Conservation (phyloP, 768 basidiomycete species). For the Amylocystis lapponica region DNA sequence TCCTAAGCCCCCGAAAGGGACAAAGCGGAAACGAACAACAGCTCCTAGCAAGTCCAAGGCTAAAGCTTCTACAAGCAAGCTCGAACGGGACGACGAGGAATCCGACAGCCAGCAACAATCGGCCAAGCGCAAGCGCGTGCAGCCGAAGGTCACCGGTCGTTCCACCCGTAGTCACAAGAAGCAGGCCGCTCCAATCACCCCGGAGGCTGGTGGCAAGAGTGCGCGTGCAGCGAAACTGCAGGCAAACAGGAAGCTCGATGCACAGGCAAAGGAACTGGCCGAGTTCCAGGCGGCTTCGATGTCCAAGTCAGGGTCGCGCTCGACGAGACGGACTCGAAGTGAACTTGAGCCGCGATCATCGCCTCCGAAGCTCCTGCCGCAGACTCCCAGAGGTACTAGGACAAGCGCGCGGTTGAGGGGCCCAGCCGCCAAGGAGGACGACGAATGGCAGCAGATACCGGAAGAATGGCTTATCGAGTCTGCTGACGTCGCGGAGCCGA, state of each 20-base stretch:
- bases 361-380: constrained; percentile 8
- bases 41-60: constrained; percentile 18
- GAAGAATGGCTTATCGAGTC: constrained; percentile 57
- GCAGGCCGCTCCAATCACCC: background rate
- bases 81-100: constrained; percentile 17
- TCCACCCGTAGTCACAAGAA: constrained; percentile 5
- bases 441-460: constrained; percentile 76
- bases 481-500: constrained; percentile 2
- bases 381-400: constrained; percentile 44
- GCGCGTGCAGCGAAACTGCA: constrained; percentile 64
- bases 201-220: constrained; percentile 33
- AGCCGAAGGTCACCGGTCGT: constrained; percentile 7
- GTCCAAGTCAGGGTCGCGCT: constrained; percentile 6
- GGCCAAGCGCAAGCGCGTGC: constrained; percentile 19
- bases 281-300: constrained; percentile 37
- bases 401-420: constrained; percentile 63
- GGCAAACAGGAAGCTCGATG: constrained; percentile 64
- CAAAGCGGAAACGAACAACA: constrained; percentile 36
- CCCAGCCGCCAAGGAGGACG: constrained; percentile 38
- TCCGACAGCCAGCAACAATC: constrained; percentile 14
- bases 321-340: constrained; percentile 14
- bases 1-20: constrained; percentile 38
- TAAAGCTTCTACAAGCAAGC: constrained; percentile 15
- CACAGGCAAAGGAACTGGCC: constrained; percentile 63
- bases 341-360: constrained; percentile 2